Evolutionary conservation across 2,329 filamentous ascomycete genomes (phyloP).

Genomic region (Xylariaceae sp.): DNA sequence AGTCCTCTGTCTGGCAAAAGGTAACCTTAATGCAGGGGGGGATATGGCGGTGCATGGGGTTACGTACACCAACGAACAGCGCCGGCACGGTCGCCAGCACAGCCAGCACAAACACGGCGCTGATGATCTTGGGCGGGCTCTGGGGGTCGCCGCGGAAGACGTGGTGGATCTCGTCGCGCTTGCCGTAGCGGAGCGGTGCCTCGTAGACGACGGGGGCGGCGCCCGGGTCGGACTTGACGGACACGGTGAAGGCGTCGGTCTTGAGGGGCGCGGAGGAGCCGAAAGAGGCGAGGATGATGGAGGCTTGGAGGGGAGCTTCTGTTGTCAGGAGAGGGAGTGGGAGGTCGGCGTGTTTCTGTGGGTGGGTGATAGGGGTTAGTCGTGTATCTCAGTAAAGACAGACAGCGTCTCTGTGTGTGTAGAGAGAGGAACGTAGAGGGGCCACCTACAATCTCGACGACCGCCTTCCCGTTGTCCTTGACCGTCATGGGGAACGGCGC

Average conservation of each 20-base stretch:
- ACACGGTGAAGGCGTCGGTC: conserved; percentile 67
- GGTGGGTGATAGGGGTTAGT: conserved; percentile 21
- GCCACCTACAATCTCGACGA: conserved; percentile 72
- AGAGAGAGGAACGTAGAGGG: conserved; percentile 6
- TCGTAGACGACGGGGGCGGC: conserved; percentile 57
- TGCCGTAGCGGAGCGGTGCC: conserved; percentile 75
- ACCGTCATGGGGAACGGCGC: conserved; percentile 79
- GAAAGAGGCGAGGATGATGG: conserved; percentile 81
- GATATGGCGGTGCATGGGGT: background rate
- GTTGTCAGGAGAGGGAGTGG: conserved; percentile 74
- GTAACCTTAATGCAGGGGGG: background rate
- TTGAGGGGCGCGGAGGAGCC: conserved; percentile 67
- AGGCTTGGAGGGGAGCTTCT: conserved; percentile 67
- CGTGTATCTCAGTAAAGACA: background rate
- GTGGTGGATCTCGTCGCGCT: conserved; percentile 82
- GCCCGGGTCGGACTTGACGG: conserved; percentile 60
- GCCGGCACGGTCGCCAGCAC: conserved; percentile 71
- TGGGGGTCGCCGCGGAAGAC: conserved; percentile 77
- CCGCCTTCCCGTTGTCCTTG: conserved; percentile 84
- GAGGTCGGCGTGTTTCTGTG: conserved; percentile 81
- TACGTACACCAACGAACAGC: conserved; percentile 64
- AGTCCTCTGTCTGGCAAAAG: too few relatives aligned
- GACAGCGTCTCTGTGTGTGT: background rate
- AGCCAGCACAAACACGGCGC: conserved; percentile 69
- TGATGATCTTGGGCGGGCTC: conserved; percentile 77